These are phyloP conservation scores for Tetradesmus lagerheimii DNA, from an alignment of 139 green algal genomes.

Conservation along the genomic window DNA sequence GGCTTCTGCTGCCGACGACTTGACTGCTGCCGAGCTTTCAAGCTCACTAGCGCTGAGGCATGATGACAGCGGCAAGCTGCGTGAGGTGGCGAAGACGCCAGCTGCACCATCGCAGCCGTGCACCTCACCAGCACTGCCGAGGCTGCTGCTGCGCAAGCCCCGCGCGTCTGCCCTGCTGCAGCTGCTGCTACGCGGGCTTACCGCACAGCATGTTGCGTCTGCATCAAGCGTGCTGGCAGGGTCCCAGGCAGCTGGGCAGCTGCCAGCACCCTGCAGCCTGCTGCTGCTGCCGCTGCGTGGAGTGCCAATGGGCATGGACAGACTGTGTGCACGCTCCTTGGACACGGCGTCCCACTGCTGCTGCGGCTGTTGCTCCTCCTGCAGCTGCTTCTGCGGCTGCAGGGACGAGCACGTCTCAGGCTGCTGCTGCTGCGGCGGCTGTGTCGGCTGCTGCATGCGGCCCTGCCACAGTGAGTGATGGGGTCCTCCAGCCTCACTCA, in stretches of 20 bases:
- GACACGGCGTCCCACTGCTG: not conserved
- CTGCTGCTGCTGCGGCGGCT: conserved; percentile 38
- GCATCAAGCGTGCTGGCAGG: not conserved
- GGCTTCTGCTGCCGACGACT: not conserved
- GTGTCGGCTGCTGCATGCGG: conserved; percentile 3
- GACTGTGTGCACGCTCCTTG: conserved; percentile 1
- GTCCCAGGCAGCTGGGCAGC: not conserved
- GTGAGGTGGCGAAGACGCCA: not conserved
- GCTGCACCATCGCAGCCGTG: not conserved
- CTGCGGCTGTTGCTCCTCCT: not conserved
- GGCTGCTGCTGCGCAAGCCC: conserved; percentile 6
- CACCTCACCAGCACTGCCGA: not conserved
- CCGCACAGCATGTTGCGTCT: not conserved
- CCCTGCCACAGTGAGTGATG: not conserved
- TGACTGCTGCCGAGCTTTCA: not conserved
- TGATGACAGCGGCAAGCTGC: not conserved
- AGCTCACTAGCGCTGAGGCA: not conserved
- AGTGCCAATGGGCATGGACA: conserved; percentile 1
- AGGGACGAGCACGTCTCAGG: not conserved
- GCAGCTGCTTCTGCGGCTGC: not conserved
- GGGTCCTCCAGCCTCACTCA: not conserved
- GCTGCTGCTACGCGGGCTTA: not conserved
- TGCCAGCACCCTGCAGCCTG: not conserved
- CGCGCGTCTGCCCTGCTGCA: not conserved
- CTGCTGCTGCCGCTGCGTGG: not conserved